Percentiles rank a stretch among this genome's conserved stretches.
Evolutionary conservation across 2,329 filamentous ascomycete species (phyloP).

Genomic region (Cladosporium oxysporum): DNA sequence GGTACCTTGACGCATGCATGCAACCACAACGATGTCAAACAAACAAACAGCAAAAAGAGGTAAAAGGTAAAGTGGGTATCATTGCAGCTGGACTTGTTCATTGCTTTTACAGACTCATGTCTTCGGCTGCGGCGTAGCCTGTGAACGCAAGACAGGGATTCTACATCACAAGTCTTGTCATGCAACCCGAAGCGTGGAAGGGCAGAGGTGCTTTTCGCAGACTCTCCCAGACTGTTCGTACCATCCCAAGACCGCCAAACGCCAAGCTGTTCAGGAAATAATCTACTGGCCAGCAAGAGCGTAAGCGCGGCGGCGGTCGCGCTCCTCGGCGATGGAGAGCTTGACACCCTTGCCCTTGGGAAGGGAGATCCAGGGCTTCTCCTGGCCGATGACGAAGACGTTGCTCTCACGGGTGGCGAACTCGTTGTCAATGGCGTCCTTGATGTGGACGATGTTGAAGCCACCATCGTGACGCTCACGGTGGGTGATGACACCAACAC

Average conservation of each 20-base stretch:
- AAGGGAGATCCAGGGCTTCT: slow-evolving; percentile 99
- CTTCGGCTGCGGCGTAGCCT: slow-evolving; percentile 20
- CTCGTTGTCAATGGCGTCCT: slow-evolving; percentile 99
- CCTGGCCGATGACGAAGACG: slow-evolving; percentile 98
- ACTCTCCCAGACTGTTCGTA: slow-evolving; percentile 19
- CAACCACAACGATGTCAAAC: background rate
- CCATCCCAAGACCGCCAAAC: slow-evolving; percentile 21
- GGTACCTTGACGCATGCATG: background rate
- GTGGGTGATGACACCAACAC: slow-evolving; percentile 99
- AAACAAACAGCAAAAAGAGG: background rate
- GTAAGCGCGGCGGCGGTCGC: slow-evolving; percentile 88
- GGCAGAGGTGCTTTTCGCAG: slow-evolving; percentile 19
- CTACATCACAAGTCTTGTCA: slow-evolving; percentile 16
- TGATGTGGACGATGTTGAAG: slow-evolving; percentile 97
- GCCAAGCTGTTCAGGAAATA: slow-evolving; percentile 15
- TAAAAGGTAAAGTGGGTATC: slow-evolving; percentile 19
- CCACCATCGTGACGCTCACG: slow-evolving; percentile 99
- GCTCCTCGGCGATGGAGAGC: slow-evolving; percentile 98
- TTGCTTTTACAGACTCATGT: slow-evolving; percentile 22
- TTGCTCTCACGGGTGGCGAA: slow-evolving; percentile 99
- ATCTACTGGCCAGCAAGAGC: slow-evolving; percentile 50
- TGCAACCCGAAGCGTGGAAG: slow-evolving; percentile 18
- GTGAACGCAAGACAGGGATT: slow-evolving; percentile 9
- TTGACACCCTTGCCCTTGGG: slow-evolving; percentile 99
- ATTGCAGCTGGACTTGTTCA: slow-evolving; percentile 22